phyloP scores from a whole-genome alignment of 805 yeast genomes.

The Saccharomycopsis sp. region DNA sequence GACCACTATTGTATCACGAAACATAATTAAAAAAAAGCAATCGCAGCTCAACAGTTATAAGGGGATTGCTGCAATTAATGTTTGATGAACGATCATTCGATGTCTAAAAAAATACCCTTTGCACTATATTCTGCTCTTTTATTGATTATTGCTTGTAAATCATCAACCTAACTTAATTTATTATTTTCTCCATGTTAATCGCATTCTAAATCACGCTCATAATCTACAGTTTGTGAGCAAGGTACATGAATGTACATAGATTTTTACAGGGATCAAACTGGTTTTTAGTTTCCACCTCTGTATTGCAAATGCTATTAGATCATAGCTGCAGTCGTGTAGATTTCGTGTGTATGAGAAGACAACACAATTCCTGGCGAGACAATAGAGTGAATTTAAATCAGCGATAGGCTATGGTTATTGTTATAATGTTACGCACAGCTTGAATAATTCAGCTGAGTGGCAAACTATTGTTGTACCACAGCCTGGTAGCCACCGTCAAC shows the following conservation, averaged over 20 bases:
- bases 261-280: neutral
- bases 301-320: neutral
- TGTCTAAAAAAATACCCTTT: neutral
- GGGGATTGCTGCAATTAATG: neutral
- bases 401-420: too few relatives aligned
- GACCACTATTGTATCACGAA: neutral
- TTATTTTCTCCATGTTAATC: neutral
- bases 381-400: too few relatives aligned
- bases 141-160: neutral
- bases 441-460: too few relatives aligned
- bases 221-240: neutral
- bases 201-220: neutral
- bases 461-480: neutral
- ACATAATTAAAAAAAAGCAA: neutral
- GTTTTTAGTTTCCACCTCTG: neutral
- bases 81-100: neutral
- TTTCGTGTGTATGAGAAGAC: neutral
- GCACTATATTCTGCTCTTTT: neutral
- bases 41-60: neutral
- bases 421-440: too few relatives aligned
- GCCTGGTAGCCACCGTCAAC: neutral
- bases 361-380: neutral
- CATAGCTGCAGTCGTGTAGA: neutral
- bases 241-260: neutral
- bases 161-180: neutral